phyloP scores from a whole-genome alignment of 257 asterid species.

The Solanum peruvianum region DNA sequence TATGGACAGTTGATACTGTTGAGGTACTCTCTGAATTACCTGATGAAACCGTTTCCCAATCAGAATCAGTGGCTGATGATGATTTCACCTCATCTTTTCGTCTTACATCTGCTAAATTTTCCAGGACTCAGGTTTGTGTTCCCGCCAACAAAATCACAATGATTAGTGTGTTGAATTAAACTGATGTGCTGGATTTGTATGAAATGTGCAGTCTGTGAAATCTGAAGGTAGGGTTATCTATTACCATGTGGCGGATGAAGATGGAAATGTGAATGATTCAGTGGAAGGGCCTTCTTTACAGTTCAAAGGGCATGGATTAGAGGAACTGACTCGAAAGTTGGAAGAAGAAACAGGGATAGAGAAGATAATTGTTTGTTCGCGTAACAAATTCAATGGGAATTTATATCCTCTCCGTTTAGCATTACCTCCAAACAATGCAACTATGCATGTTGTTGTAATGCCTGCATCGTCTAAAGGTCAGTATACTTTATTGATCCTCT shows the following conservation, averaged over 20 bases:
- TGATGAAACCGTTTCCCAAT: conserved; percentile 15
- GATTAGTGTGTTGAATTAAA: background rate
- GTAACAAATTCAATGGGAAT: conserved; percentile 52
- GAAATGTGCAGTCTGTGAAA: conserved; percentile 6
- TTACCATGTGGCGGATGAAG: conserved; percentile 52
- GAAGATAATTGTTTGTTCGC: conserved; percentile 50
- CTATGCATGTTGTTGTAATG: conserved; percentile 75
- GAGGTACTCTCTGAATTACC: conserved; percentile 38
- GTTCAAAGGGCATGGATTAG: conserved; percentile 66
- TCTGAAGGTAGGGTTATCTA: conserved; percentile 59
- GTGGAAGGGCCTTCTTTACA: conserved; percentile 36
- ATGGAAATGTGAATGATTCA: conserved; percentile 35
- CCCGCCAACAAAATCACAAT: background rate
- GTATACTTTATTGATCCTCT: background rate
- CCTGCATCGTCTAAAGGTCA: conserved; percentile 73
- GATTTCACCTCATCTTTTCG: conserved; percentile 31
- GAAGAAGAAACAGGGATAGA: conserved; percentile 66
- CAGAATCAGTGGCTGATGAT: conserved; percentile 22
- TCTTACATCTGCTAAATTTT: conserved; percentile 16
- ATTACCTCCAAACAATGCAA: conserved; percentile 82
- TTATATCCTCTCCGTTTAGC: conserved; percentile 76
- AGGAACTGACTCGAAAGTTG: conserved; percentile 47
- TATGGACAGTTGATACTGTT: conserved; percentile 60
- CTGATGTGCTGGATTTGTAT: background rate
- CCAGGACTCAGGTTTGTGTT: conserved; percentile 12